Percentiles rank a stretch among this genome's conserved stretches.
Conservation (phyloP, 2,329 filamentous ascomycete genomes). For the Phialophora tarda region DNA sequence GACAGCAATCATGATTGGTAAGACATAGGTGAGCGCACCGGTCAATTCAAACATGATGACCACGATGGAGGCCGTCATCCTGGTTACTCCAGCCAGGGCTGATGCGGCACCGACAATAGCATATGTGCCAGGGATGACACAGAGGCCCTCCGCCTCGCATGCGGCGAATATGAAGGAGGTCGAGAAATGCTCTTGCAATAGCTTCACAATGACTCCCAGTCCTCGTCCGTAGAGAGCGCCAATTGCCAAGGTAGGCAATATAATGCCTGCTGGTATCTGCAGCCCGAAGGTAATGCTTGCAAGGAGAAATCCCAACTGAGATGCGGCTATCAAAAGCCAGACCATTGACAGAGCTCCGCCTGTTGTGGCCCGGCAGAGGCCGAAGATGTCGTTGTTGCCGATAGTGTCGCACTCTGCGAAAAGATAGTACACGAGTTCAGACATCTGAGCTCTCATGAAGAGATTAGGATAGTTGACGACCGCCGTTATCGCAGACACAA, state of each 20-base stretch:
- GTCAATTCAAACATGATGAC: conserved; percentile 99
- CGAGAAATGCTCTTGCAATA: conserved; percentile 81
- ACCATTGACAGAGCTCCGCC: conserved; percentile 82
- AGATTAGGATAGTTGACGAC: conserved; percentile 94
- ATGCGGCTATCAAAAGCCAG: conserved; percentile 79
- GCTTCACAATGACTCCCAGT: conserved; percentile 85
- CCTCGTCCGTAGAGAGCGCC: conserved; percentile 89
- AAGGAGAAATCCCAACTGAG: conserved; percentile 82
- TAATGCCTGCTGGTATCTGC: conserved; percentile 92
- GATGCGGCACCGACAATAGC: conserved; percentile 95
- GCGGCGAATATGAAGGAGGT: conserved; percentile 75
- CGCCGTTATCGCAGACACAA: conserved; percentile 81
- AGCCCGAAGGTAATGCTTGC: conserved; percentile 89
- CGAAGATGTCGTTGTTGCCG: conserved; percentile 78
- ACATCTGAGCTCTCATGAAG: conserved; percentile 92
- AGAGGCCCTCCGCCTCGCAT: conserved; percentile 84
- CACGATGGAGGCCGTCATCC: conserved; percentile 97
- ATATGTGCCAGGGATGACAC: conserved; percentile 92
- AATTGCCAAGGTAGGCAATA: conserved; percentile 94
- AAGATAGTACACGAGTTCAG: conserved; percentile 87
- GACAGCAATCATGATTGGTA: conserved; percentile 98
- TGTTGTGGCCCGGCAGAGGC: conserved; percentile 80
- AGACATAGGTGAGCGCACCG: conserved; percentile 90
- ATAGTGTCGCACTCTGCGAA: conserved; percentile 88
- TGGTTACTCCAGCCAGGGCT: conserved; percentile 88